Conservation (phyloP, 2,329 filamentous ascomycete genomes). For the Aureobasidium lini region DNA sequence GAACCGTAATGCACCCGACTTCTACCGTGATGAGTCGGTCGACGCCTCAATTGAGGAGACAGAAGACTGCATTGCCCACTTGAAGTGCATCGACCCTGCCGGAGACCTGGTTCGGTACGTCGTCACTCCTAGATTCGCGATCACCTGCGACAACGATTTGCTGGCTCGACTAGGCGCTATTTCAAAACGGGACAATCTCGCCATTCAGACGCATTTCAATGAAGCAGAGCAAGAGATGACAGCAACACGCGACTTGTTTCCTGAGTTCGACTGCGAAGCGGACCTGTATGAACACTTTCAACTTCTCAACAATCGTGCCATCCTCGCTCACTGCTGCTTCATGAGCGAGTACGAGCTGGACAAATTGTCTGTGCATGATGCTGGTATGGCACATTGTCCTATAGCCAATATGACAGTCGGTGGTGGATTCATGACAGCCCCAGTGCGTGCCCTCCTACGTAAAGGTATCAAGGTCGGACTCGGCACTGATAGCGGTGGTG, state of each 20-base stretch:
- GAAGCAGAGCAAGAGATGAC: slow-evolving; percentile 55
- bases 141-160: slow-evolving; percentile 50
- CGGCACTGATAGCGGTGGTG: slow-evolving; percentile 58
- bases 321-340: slow-evolving; percentile 61
- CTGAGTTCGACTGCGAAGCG: slow-evolving; percentile 48
- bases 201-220: slow-evolving; percentile 62
- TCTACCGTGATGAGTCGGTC: slow-evolving; percentile 24
- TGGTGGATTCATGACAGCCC: slow-evolving; percentile 53
- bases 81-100: slow-evolving; percentile 17
- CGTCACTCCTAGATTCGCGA: slow-evolving; percentile 47
- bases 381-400: slow-evolving; percentile 58
- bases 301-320: slow-evolving; percentile 48
- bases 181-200: slow-evolving; percentile 41
- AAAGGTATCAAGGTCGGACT: slow-evolving; percentile 58
- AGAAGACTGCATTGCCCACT: slow-evolving; percentile 24
- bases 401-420: slow-evolving; percentile 49
- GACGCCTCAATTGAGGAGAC: slow-evolving; percentile 18
- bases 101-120: slow-evolving; percentile 24
- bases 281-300: slow-evolving; percentile 52
- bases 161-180: slow-evolving; percentile 51
- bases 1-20: slow-evolving; percentile 40
- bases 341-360: slow-evolving; percentile 51
- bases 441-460: slow-evolving; percentile 50
- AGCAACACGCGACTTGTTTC: slow-evolving; percentile 50
- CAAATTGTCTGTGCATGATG: slow-evolving; percentile 40